Base-by-base conservation (phyloP, 805 yeast genomes). In the Jamesozyma gamospora region DNA sequence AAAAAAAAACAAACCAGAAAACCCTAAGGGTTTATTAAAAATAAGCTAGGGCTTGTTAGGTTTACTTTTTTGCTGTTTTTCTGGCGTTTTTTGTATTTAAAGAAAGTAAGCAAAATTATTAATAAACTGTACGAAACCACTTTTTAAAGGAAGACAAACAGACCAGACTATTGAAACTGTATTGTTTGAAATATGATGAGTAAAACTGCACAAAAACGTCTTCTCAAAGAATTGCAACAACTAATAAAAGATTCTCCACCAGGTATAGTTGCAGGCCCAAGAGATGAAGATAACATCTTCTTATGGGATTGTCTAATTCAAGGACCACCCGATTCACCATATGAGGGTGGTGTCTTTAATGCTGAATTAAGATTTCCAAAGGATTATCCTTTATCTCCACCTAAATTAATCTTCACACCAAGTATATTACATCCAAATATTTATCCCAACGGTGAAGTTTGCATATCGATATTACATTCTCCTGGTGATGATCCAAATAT, bases 401-500 rank as follows among this genome's bases (percentile, higher is more conserved):
- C 95, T 10, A 70, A 71, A 42, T 70, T 85, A 62, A 74, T 65
- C 48, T 83, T 82, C 55, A 78, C 77, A 13, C 88, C 95, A 19
- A 80, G 94, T 4, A 72, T 92, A 37, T 69, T 85, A 43, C 98
- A 92, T 60, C 98, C 98, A 18, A 92, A 92, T 61, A 78, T 92
- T 40, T 92, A 90, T 59, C 77, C 83, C 37, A 95, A 88, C 55
- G 98, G 98, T 3, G 85, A 85, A 18, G 98, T 92, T 3, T 92
- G 98, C 61, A 92, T 92, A 37, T 85, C 95, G 13, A 92, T 92
- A 36, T 68, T 92, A 48, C 98, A 92, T 58, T 78, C 96, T 1
- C 95, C 97, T 1, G 98, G 98, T 10, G 95, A 88, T 51, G 98
- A 92, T 61, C 97, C 98, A 16, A 76, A 87, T 59, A 87, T 82